Evolutionary conservation across 2,329 filamentous ascomycete genomes (phyloP), one percentile per base, ranked within the genome.

Genomic region (Apiospora saccharicola): DNA sequence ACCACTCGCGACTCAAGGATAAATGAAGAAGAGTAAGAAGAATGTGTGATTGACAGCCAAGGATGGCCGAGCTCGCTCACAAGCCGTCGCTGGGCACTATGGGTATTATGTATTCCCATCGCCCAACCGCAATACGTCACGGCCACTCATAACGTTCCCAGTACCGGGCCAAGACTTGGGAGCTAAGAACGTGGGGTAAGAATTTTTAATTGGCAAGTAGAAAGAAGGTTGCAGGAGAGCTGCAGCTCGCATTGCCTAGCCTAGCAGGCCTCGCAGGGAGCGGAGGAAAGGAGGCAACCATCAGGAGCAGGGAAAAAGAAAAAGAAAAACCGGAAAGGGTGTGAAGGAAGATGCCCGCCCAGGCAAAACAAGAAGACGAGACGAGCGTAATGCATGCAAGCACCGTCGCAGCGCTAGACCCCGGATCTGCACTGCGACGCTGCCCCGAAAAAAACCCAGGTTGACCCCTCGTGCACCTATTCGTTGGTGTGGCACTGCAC

Each of bases 91-190:
- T 64, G 57, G 53, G 53, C 57, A 64, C 57, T 41, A 34, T 61
- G 57, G 57, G 30, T 64, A 64, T 64, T 64, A 64, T 64, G 57
- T 64, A 64, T 64, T 64, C 19, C 19, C 30, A 41, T 64, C 34
- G 8, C 57, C 30, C 57, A 64, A 64, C 22, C 10, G 19, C 41
- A 64, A 64, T 34, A 8, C 34, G 46, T 19, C 10, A 19, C 34
- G 34, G n/a, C 57, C 57, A 64, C 34, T 64, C 57, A 64, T 1
- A 64, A 24, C 34, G 34, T 41, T 12, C 57, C 57, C 57, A 64
- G 57, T 41, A 41, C 34, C 34, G 57, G 57, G 57, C 34, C 57
- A 64, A 64, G 57, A 64, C 19, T 13, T 22, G 37, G 37, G 4
- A 41, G 34, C n/a, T 41, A 64, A 64, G 57, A 19, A 64, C 57